Percentiles rank a stretch among this genome's conserved stretches.
These are phyloP conservation scores for Phytophthora meadii DNA, from an alignment of 352 stramenopile species.

Conservation along the genomic window DNA sequence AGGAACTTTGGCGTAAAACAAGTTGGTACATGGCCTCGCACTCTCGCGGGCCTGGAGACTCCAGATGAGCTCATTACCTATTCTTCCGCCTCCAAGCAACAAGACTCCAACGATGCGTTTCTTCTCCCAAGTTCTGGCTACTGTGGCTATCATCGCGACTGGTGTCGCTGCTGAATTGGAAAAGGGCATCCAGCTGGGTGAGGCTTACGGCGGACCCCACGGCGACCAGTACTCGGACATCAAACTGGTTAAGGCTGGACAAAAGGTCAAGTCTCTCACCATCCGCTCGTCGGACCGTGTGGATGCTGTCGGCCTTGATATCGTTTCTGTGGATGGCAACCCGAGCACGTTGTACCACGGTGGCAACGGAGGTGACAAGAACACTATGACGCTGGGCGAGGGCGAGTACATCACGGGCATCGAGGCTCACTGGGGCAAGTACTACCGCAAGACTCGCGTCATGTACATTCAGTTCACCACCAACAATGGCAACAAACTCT, in stretches of 20 bases:
- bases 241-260: not conserved
- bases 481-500: not conserved
- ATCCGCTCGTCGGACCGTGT: conserved; percentile 9
- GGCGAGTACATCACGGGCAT: conserved; percentile 16
- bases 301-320: conserved; percentile 3
- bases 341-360: conserved; percentile 6
- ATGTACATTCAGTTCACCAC: conserved; percentile 22
- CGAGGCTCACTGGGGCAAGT: conserved; percentile 16
- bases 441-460: conserved; percentile 11
- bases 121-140: conserved; percentile 3
- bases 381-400: not conserved
- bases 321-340: not conserved
- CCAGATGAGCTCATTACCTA: too few relatives aligned
- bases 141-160: not conserved
- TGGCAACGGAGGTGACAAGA: not conserved
- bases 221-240: conserved; percentile 8
- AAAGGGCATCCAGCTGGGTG: too few relatives aligned
- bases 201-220: conserved; percentile 20
- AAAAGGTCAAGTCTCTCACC: conserved; percentile 11
- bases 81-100: too few relatives aligned
- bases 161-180: not conserved
- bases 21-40: too few relatives aligned
- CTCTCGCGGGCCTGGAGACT: too few relatives aligned
- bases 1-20: too few relatives aligned
- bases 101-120: not conserved